Percentiles rank a stretch among this genome's conserved stretches.
phyloP scores from a whole-genome alignment of 2,329 filamentous ascomycete species.

The Pseudogymnoascus sp. region DNA sequence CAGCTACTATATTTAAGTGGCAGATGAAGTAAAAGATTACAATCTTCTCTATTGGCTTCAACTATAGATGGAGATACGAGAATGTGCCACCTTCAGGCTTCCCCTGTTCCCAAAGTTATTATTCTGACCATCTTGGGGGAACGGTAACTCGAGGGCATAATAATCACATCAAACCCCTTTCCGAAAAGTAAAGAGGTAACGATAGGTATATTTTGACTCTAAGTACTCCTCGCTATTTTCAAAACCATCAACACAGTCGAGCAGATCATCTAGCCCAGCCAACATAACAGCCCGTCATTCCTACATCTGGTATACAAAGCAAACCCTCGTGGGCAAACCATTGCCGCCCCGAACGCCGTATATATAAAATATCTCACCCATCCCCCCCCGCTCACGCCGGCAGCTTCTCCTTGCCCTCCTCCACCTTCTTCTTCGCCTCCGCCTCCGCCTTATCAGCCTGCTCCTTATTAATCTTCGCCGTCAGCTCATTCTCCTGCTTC shows the following conservation, averaged over 20 bases:
- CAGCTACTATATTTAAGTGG: too few species aligned
- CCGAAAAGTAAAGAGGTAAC: background rate
- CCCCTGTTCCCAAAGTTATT: too few species aligned
- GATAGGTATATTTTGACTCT: background rate
- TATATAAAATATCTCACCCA: background rate
- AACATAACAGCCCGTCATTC: background rate
- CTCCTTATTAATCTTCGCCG: background rate
- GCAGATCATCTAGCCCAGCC: background rate
- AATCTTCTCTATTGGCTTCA: too few species aligned
- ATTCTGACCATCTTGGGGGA: background rate
- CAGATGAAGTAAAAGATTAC: too few species aligned
- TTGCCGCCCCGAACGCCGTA: background rate
- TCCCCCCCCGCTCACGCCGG: background rate
- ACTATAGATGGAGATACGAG: too few species aligned
- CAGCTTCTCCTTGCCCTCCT: background rate
- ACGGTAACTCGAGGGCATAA: background rate
- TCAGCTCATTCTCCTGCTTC: background rate
- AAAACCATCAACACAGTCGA: background rate
- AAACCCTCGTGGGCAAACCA: background rate
- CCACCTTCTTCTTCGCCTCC: background rate
- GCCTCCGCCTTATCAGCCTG: background rate
- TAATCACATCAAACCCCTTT: background rate
- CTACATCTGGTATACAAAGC: background rate
- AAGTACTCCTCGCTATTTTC: slow-evolving; percentile 3
- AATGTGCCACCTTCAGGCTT: too few species aligned